A percentile compares a stretch with the other conserved stretches of the same genome.
phyloP scores from a whole-genome alignment of 2,329 filamentous ascomycete species.

The Proliferodiscus dingleyae region DNA sequence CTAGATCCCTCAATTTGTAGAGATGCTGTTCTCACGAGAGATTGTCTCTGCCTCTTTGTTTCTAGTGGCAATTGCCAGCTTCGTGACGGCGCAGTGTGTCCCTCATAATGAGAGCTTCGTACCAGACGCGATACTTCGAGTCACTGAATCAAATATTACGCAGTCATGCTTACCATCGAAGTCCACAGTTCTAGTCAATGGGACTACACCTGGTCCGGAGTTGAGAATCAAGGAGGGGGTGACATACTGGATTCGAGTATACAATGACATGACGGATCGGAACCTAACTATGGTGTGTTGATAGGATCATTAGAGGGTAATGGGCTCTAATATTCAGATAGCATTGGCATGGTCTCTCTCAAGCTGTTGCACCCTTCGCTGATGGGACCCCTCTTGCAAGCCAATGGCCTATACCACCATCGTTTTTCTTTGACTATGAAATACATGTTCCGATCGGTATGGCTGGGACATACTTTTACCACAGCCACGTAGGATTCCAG shows the following conservation, averaged over 20 bases:
- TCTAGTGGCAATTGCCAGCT: neutral
- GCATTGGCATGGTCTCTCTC: conserved; percentile 53
- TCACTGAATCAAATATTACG: conserved; percentile 34
- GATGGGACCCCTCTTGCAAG: conserved; percentile 46
- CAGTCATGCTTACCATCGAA: conserved; percentile 34
- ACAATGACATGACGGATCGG: conserved; percentile 44
- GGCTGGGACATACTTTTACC: conserved; percentile 53
- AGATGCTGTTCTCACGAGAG: neutral
- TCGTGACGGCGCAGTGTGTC: neutral
- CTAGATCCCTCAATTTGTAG: neutral
- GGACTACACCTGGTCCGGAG: conserved; percentile 43
- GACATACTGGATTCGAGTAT: conserved; percentile 48
- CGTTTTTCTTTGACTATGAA: conserved; percentile 52
- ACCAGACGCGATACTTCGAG: conserved; percentile 38
- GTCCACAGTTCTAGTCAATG: conserved; percentile 42
- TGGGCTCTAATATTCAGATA: conserved; percentile 24
- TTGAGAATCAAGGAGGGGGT: conserved; percentile 38
- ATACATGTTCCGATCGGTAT: conserved; percentile 39
- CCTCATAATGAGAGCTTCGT: conserved; percentile 23
- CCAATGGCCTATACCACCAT: conserved; percentile 50
- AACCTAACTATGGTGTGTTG: conserved; percentile 45
- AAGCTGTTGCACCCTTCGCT: conserved; percentile 44
- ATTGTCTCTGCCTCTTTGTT: neutral
- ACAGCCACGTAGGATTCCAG: conserved; percentile 51
- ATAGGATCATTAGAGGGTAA: neutral